Base-by-base conservation (phyloP, 2,329 filamentous ascomycete species). In the Ophiosphaerella herpotricha region DNA sequence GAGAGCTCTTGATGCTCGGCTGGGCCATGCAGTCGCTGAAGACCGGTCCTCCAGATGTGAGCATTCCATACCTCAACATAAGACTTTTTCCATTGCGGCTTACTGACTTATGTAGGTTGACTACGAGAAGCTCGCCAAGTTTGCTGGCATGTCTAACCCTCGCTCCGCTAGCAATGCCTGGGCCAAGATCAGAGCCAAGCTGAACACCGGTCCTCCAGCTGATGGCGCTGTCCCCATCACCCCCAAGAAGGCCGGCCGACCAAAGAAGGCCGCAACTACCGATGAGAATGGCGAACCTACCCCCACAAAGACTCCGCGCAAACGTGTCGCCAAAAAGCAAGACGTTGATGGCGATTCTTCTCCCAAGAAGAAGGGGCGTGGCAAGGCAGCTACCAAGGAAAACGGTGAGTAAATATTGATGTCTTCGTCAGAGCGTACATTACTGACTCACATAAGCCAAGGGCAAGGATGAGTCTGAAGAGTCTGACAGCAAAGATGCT, bases 11-110 rank as follows among this genome's bases (percentile, higher is more conserved):
- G 46, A 53, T 73, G 43, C 66, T 73, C 6, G 54, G 62, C 12
- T 72, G 62, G 62, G 70, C 68, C 7, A 72, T 72, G 68, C 64
- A 67, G 60, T 72, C 64, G 2, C 60, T 72, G 54, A 73, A 72
- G 61, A 67, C 66, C 11, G 70, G 68, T 14, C 67, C 69, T 23
- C 70, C 69, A 4, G 70, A 73, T 24, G 68, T 70, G 54, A 7
- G 56, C 12, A 21, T 46, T 8, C 21, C 14, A 35, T 16, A 0
- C 14, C 6, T 11, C 5, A 21, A 21, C 18, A 21, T 21, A 21
- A 8, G 13, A 16, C 7, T 8, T 21, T 21, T 11, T 35, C n/a
- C 29, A 35, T 35, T 12, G n/a, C 21, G 12, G 9, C 26, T 8
- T n/a, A 44, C 46, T 60, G 5, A 64, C 39, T 40, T 7, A 4